Conservation (phyloP, 106 monocot species). For the Agapanthus africanus region DNA sequence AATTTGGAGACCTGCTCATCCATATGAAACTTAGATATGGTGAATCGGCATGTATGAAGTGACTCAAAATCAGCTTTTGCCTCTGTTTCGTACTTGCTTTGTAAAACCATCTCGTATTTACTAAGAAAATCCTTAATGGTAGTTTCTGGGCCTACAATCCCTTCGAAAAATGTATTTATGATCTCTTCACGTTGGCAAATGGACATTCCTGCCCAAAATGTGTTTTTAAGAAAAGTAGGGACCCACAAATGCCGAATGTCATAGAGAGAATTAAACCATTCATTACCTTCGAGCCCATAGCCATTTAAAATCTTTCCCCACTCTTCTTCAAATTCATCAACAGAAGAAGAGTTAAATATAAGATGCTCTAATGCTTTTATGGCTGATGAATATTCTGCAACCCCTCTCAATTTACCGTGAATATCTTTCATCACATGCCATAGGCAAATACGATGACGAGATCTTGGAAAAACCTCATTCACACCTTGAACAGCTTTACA, state of each 20-base stretch:
- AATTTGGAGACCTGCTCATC: conserved; percentile 45
- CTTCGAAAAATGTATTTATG: conserved; percentile 32
- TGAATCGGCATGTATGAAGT: conserved; percentile 15
- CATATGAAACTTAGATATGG: conserved; percentile 32
- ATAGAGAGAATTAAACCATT: conserved; percentile 33
- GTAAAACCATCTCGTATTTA: conserved; percentile 26
- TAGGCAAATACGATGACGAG: conserved; percentile 29
- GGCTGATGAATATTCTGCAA: conserved; percentile 14
- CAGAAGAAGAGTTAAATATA: conserved; percentile 30
- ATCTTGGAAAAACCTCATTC: conserved; percentile 25
- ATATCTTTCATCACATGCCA: conserved; percentile 30
- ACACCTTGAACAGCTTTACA: conserved; percentile 27
- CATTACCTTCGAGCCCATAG: conserved; percentile 35
- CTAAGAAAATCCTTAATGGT: conserved; percentile 24
- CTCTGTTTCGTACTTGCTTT: conserved; percentile 35
- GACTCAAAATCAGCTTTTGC: conserved; percentile 42
- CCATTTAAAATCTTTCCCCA: conserved; percentile 26
- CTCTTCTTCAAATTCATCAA: conserved; percentile 41
- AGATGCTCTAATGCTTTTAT: conserved; percentile 21
- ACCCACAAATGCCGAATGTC: conserved; percentile 34
- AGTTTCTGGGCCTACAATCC: conserved; percentile 21
- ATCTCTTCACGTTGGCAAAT: conserved; percentile 13
- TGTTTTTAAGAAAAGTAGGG: conserved; percentile 41
- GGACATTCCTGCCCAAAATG: conserved; percentile 47
- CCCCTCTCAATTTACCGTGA: conserved; percentile 21